Base-by-base conservation (phyloP, 495 filamentous ascomycete genomes). In the Clavariopsis aquatica region DNA sequence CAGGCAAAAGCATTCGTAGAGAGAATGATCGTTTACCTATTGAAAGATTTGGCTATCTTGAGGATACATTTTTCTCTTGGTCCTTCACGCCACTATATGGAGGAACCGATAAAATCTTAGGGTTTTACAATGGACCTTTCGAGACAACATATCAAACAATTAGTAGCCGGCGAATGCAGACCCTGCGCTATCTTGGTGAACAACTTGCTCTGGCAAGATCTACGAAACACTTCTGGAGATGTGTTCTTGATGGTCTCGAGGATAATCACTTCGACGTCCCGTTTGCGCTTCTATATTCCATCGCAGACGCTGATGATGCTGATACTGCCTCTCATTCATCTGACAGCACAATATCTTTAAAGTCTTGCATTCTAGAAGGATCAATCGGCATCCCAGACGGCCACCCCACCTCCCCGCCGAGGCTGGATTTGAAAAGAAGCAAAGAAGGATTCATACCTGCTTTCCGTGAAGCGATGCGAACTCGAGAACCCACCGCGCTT, bases 301-400 rank as follows among this genome's bases (percentile, higher is more conserved):
- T 70, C n/a, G 58, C 51, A 9, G 74, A 79, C 12, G 71, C 74
- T 23, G 58, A 70, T n/a, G 49, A 58, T 41, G 51, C 54, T 0
- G 67, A 70, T 36, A 57, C 62, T 6, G 62, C 58, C 1, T 70
- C 52, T 13, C 55, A 58, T 27, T 65, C 63, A 2, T 52, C 52
- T 3, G 63, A 61, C 27, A 70, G 52, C 45, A 64, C 65, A 22
- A 56, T 62, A 1, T 55, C 62, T 10, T 41, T 58, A 13, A 66
- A 66, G 57, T 36, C 24, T 19, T 66, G 62, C 38, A 66, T 57
- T 6, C 66, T 72, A 17, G 58, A 72, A 52, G 69, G 69, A 34
- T 47, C 63, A 10, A 57, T 69, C 23, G 69, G 69, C 2, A 46
- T 72, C 17, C 62, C 66, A 17, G 26, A 38, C 7, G 60, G 56